A percentile compares a stretch with the other conserved stretches of the same genome.
Evolutionary conservation across 2,329 filamentous ascomycete species (phyloP).

Genomic region (Monosporascus sp.): DNA sequence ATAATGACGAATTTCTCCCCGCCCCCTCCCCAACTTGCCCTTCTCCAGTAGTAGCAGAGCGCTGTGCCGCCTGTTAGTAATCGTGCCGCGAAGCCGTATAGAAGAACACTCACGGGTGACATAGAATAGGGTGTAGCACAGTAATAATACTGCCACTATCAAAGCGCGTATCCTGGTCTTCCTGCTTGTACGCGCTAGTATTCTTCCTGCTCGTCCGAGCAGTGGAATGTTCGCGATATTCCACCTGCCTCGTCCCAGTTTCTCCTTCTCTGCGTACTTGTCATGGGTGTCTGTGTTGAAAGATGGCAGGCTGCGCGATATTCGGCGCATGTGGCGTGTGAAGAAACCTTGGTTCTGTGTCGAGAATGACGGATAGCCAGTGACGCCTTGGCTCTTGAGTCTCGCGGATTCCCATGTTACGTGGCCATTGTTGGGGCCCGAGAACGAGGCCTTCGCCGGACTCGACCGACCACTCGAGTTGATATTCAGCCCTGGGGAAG

Average conservation of each 20-base stretch:
- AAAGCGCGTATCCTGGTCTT: slow-evolving; percentile 61
- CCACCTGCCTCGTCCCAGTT: slow-evolving; percentile 57
- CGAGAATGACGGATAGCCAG: slow-evolving; percentile 73
- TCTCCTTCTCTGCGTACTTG: slow-evolving; percentile 73
- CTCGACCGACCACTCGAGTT: slow-evolving; percentile 65
- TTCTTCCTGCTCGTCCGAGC: slow-evolving; percentile 41
- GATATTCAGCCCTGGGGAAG: slow-evolving; percentile 72
- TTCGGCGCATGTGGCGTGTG: slow-evolving; percentile 71
- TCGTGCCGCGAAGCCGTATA: not conserved
- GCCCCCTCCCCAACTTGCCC: slow-evolving; percentile 68
- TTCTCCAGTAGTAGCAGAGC: slow-evolving; percentile 60
- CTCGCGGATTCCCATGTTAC: slow-evolving; percentile 82
- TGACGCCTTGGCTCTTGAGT: slow-evolving; percentile 67
- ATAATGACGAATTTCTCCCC: slow-evolving; percentile 93
- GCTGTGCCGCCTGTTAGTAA: slow-evolving; percentile 35
- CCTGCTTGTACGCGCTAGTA: slow-evolving; percentile 52
- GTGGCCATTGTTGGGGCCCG: slow-evolving; percentile 46
- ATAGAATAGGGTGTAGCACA: slow-evolving; percentile 63
- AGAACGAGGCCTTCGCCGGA: slow-evolving; percentile 48
- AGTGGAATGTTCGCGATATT: slow-evolving; percentile 43
- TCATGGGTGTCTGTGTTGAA: slow-evolving; percentile 50
- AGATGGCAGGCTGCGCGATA: slow-evolving; percentile 73
- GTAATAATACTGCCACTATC: slow-evolving; percentile 53
- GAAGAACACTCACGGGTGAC: slow-evolving; percentile 60
- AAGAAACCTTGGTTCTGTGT: slow-evolving; percentile 85